phyloP scores from a whole-genome alignment of 176 grass and related monocot species.

The Guadua angustifolia region DNA sequence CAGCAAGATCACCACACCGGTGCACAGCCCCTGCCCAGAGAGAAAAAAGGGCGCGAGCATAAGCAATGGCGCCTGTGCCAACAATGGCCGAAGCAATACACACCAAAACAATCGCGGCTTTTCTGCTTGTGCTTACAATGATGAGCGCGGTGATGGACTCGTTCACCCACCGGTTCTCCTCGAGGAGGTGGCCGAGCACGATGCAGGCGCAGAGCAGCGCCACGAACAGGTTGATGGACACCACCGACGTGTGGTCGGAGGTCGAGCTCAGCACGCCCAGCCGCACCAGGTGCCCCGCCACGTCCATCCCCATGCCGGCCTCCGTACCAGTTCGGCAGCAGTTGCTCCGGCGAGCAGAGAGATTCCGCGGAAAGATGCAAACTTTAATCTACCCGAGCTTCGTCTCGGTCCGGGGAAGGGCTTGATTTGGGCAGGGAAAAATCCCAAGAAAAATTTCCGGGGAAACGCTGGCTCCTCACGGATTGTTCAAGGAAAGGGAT shows the following conservation, averaged over 20 bases:
- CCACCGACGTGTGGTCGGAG: constrained; percentile 86
- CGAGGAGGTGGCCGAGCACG: constrained; percentile 90
- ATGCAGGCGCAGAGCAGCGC: constrained; percentile 90
- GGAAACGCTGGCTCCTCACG: background rate
- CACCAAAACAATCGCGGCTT: background rate
- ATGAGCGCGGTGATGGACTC: constrained; percentile 91
- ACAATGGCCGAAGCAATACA: background rate
- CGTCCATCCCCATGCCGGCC: constrained; percentile 46
- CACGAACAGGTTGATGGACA: constrained; percentile 91
- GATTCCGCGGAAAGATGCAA: background rate
- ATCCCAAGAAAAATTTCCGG: background rate
- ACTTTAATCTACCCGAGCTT: constrained; percentile 1
- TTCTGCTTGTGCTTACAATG: constrained; percentile 53
- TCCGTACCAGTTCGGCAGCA: background rate
- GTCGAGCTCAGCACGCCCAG: constrained; percentile 58
- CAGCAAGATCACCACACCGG: constrained; percentile 83
- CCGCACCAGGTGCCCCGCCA: constrained; percentile 58
- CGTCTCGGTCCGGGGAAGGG: background rate
- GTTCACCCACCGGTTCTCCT: constrained; percentile 94
- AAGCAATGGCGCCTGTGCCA: background rate
- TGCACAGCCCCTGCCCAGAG: constrained; percentile 74
- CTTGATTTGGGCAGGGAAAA: background rate
- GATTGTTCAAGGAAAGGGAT: constrained; percentile 1
- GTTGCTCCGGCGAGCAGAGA: constrained; percentile 6
- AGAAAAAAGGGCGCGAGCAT: background rate